Evolutionary conservation across 164 flowering plant genomes (phyloP).

Genomic region (Malania oleifera): DNA sequence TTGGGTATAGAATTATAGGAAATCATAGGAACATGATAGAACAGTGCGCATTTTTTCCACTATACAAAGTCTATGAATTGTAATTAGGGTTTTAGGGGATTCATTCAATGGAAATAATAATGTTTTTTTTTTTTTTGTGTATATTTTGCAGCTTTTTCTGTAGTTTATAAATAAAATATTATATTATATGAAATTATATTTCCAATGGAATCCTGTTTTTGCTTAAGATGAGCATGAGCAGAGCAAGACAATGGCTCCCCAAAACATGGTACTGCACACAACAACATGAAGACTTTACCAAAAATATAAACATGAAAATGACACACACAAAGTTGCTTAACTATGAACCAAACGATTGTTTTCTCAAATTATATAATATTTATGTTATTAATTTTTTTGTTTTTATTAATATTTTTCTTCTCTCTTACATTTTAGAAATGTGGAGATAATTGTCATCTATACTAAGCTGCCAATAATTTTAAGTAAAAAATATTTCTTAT

Average conservation of each 20-base stretch:
- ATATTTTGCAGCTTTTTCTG: background rate
- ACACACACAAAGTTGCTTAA: background rate
- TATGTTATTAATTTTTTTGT: background rate
- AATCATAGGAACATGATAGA: background rate
- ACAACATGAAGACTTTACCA: too few relatives aligned
- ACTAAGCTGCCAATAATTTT: background rate
- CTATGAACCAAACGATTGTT: background rate
- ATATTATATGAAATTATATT: background rate
- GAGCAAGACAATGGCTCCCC: too few relatives aligned
- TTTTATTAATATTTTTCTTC: background rate
- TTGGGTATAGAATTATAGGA: constrained; percentile 5
- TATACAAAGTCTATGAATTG: constrained; percentile 3
- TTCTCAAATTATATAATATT: background rate
- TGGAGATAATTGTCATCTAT: too few relatives aligned
- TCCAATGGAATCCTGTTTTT: background rate
- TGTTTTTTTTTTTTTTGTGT: background rate
- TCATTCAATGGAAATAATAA: constrained; percentile 7
- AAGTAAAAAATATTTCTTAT: background rate
- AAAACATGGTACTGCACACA: too few relatives aligned
- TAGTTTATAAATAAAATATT: too few relatives aligned
- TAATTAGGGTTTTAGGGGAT: constrained; percentile 14
- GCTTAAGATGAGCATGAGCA: too few relatives aligned
- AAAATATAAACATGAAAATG: background rate
- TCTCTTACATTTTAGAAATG: too few relatives aligned
- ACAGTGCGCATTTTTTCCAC: constrained; percentile 8